These are phyloP conservation scores for Hyaloscypha hepaticicola DNA, from an alignment of 495 filamentous ascomycete species.

Conservation along the genomic window DNA sequence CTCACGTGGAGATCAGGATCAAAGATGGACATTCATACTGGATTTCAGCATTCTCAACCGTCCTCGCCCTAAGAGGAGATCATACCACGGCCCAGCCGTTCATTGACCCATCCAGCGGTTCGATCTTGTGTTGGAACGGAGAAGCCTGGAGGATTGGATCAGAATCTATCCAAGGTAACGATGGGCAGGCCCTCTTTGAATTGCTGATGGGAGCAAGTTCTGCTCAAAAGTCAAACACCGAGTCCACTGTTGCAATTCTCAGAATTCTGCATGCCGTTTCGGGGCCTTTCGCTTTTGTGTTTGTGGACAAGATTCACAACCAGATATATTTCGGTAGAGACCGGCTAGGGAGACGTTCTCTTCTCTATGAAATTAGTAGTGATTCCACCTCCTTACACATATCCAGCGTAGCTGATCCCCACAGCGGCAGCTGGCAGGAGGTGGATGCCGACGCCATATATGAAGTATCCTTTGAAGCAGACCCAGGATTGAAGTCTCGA, in stretches of 20 bases:
- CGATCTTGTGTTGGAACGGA: conserved; percentile 95
- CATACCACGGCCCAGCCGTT: conserved; percentile 73
- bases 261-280: conserved; percentile 61
- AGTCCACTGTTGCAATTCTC: conserved; percentile 42
- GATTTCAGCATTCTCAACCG: conserved; percentile 74
- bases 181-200: conserved; percentile 70
- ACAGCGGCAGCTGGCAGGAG: conserved; percentile 63
- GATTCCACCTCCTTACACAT: conserved; percentile 55
- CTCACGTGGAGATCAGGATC: conserved; percentile 30
- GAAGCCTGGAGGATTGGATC: conserved; percentile 82
- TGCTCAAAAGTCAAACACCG: conserved; percentile 21
- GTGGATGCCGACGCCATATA: conserved; percentile 81
- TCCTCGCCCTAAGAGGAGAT: conserved; percentile 80
- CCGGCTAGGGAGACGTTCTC: conserved; percentile 79
- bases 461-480: conserved; percentile 53
- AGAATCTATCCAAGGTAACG: conserved; percentile 63
- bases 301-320: conserved; percentile 62
- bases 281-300: conserved; percentile 92
- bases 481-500: not conserved
- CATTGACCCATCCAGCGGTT: conserved; percentile 55
- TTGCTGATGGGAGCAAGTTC: conserved; percentile 53
- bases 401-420: conserved; percentile 70
- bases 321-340: conserved; percentile 80
- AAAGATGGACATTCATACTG: conserved; percentile 35
- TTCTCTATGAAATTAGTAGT: conserved; percentile 55